These are phyloP conservation scores for Gynandropsis gynandra DNA, from an alignment of 345 rosid genomes.

Conservation along the genomic window DNA sequence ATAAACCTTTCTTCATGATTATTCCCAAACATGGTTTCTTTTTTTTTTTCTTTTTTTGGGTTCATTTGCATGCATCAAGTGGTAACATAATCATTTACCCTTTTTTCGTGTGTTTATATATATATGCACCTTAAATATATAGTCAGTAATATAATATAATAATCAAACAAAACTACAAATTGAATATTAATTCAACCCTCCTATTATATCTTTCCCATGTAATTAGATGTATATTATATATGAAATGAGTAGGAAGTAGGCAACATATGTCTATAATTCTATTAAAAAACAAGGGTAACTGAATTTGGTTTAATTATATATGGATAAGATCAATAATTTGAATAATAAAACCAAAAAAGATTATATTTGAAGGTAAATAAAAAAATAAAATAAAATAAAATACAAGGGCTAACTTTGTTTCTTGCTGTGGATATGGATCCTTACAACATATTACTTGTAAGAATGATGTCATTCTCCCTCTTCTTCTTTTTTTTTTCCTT, in stretches of 20 bases:
- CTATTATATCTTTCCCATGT: too few relatives aligned
- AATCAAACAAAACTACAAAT: conserved; percentile 23
- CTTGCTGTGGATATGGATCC: conserved; percentile 18
- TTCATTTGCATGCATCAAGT: conserved; percentile 35
- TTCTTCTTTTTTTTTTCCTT: conserved; percentile 4
- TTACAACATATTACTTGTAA: conserved; percentile 26
- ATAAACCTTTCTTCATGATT: conserved; percentile 29
- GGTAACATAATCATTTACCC: conserved; percentile 32
- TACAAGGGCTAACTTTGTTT: conserved; percentile 14
- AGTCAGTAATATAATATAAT: conserved; percentile 19
- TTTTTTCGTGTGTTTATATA: background rate
- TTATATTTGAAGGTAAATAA: conserved; percentile 13
- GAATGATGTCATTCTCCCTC: conserved; percentile 27
- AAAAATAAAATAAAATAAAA: conserved; percentile 22
- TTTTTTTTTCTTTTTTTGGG: conserved; percentile 26
- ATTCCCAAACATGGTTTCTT: conserved; percentile 30
- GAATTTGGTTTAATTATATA: too few relatives aligned
- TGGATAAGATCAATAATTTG: background rate
- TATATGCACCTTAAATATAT: background rate
- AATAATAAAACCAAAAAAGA: background rate
- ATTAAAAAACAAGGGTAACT: too few relatives aligned
- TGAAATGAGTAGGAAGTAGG: conserved; percentile 20
- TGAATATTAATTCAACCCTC: too few relatives aligned
- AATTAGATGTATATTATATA: too few relatives aligned
- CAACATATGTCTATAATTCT: too few relatives aligned